phyloP scores from a whole-genome alignment of 202 grass and related monocot genomes.

The Panicum hallii region DNA sequence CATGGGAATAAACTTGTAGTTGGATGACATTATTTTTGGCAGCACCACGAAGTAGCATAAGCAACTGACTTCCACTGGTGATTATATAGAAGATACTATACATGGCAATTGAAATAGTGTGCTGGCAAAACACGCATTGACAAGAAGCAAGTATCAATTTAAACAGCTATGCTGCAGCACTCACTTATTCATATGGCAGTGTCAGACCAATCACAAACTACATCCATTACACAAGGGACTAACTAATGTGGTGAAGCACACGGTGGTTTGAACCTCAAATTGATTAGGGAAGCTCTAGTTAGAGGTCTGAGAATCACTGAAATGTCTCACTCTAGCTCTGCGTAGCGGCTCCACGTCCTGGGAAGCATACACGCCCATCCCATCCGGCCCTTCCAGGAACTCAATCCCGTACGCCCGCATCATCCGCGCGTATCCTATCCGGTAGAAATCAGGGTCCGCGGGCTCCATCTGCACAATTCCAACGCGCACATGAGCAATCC shows the following conservation, averaged over 20 bases:
- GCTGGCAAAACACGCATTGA: neutral
- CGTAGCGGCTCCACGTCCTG: conserved; percentile 77
- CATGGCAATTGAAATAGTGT: neutral
- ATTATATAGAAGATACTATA: neutral
- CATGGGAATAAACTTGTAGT: neutral
- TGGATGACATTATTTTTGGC: neutral
- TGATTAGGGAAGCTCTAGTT: neutral
- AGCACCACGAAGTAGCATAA: neutral
- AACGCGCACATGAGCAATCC: neutral
- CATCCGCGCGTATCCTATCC: conserved; percentile 83
- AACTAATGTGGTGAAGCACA: neutral
- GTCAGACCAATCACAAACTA: conserved; percentile 18
- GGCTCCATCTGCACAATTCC: conserved; percentile 65
- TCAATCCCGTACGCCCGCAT: conserved; percentile 85
- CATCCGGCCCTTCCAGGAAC: conserved; percentile 90
- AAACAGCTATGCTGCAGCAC: neutral
- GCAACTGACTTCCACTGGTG: neutral
- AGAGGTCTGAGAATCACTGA: neutral
- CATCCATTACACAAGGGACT: neutral
- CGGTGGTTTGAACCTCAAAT: neutral
- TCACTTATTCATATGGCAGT: neutral
- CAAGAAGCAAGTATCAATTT: neutral
- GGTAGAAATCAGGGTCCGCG: conserved; percentile 89
- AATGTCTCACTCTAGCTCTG: conserved; percentile 71
- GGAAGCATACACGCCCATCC: conserved; percentile 87